Evolutionary conservation across 495 filamentous ascomycete species (phyloP), one percentile per base, ranked within the genome.

Genomic region (Xylaria telfairii): DNA sequence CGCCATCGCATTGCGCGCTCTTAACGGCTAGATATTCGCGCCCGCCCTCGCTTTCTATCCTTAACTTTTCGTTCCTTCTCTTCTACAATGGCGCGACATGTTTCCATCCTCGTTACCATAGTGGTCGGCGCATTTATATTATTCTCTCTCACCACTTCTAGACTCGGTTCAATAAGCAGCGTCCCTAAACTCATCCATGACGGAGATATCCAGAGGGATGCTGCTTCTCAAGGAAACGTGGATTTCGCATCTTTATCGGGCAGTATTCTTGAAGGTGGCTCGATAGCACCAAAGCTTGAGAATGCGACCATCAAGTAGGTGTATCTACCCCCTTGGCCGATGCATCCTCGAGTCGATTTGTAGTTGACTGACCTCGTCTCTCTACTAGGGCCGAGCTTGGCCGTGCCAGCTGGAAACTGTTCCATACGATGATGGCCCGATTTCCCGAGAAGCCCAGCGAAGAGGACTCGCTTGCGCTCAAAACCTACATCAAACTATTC

Each of bases 371-470:
- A 66, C 47, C 6, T 7, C 2, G 4, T 66, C 21, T 42, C 15
- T 19, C 13, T 2, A 56, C 32, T 74, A 95, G 92, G 82, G 95
- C 92, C 61, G 93, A 97, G 82, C 86, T 97, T 21, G 95, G 95
- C 69, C 91, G 93, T 73, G 90, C 94, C 32, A 90, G 92, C 26
- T 97, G 93, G 95, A 94, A 95, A 76, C 89, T 97, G 73, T 89
- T 99, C 76, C 96, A 99, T 81, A 99, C 96, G 1, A 96, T 93
- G 79, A 93, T 98, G 87, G 92, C 93, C 44, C 90, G 94, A 66
- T 99, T 95, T 82, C 96, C 96, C 49, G 92, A 95, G 73, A 87
- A 91, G 66, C 95, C 96, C 0, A 92, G 91, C 0, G 78, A 86
- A 64, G 93, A 97, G 72, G 94, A 99, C 76, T 91, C 92, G 68